Conservation (phyloP, 2,329 filamentous ascomycete genomes). For the Neofusicoccum parvum region DNA sequence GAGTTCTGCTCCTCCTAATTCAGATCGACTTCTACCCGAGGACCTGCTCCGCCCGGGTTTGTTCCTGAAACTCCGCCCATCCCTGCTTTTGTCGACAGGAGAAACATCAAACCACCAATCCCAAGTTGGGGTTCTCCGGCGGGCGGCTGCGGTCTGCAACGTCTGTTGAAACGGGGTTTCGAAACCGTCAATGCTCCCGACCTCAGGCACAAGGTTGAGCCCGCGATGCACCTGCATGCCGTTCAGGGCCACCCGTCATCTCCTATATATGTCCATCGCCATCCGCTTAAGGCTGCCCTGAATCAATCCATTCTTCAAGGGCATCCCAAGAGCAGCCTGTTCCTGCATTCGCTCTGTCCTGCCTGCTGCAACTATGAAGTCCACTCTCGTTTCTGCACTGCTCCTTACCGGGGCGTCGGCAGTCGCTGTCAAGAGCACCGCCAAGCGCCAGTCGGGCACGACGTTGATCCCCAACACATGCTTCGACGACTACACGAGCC, state of each 20-base stretch:
- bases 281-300: background rate
- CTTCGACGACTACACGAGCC: constrained; percentile 35
- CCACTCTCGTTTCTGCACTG: background rate
- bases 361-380: background rate
- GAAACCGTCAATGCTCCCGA: background rate
- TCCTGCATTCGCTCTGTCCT: too few species aligned
- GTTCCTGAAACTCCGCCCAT: background rate
- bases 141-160: background rate
- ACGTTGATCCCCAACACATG: constrained; percentile 31
- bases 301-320: background rate
- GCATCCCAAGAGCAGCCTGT: too few species aligned
- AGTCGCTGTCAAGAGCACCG: background rate
- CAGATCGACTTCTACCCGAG: background rate
- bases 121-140: background rate
- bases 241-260: constrained; percentile 5
- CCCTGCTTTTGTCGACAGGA: constrained; percentile 15
- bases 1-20: background rate
- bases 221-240: background rate
- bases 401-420: constrained; percentile 1
- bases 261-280: background rate
- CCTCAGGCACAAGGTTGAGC: background rate
- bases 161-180: background rate
- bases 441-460: constrained; percentile 26
- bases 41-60: background rate
- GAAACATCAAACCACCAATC: constrained; percentile 19